Evolutionary conservation across 1,139 yeast genomes (phyloP), one percentile per base, ranked within the genome.

Genomic region (Diutina sp.): DNA sequence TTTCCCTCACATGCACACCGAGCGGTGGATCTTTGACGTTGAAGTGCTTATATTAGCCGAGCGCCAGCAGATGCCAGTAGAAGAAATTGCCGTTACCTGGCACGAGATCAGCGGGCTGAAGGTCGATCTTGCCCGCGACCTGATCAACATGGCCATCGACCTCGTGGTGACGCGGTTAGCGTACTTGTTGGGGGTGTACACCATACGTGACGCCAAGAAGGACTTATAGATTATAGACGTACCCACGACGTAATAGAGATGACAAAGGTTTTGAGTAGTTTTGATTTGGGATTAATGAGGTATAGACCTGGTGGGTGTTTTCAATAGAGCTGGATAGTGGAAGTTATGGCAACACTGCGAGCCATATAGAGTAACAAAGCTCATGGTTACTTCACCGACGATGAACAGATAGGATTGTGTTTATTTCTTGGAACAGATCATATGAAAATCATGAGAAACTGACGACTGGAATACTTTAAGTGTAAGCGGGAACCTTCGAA

Each of bases 1-100:
- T 51, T 90, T 90, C 70, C 97, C 98, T 4, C 85, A 80, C 62
- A 82, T 95, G 88, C 98, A 93, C 68, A 91, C 96, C 14, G 99
- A 93, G 70, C 83, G 99, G 58, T 93, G 99, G 99, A 93, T 95
- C 50, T 93, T 93, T 69, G 99, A 93, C 66, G 98, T 93, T 51
- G 99, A 93, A 70, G 82, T 93, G 21, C 76, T 93, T 61, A 80
- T 93, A 60, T 73, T 95, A 59, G 97, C 93, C 2, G 80, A 82
- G 62, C 75, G 88, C 60, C 90, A 89, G 67, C 64, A 70, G 1
- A 84, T 91, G 55, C 76, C 79, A 7, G 78, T 91, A 57, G 72
- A 72, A 55, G 99, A 93, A 70, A 81, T 90, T 38, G 85, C 97
- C 14, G 90, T 93, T 51, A 87, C 87, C 61, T 93, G 99, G 99